Evolutionary conservation across 2,329 filamentous ascomycete species (phyloP), one percentile per base, ranked within the genome.

Genomic region (Coleophoma cylindrospora): DNA sequence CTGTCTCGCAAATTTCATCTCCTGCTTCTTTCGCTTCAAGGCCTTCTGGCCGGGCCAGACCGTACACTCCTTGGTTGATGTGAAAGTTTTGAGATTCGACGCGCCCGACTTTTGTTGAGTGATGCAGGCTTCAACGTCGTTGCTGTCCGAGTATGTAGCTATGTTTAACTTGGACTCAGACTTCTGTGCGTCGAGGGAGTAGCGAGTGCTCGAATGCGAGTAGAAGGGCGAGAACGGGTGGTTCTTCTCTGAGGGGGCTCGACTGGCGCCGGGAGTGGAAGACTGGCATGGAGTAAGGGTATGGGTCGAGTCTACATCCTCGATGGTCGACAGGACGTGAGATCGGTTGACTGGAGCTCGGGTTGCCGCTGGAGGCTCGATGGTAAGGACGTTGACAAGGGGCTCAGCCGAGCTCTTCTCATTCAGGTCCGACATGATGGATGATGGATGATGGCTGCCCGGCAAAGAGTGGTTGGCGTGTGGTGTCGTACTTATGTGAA

Each of bases 11-110:
- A 75, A 74, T 17, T 72, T 74, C 77, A 76, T 76, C 11, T 71
- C 74, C 66, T 77, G 78, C 53, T 78, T 77, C 69, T 81, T 80
- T 53, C 74, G 70, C 64, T 76, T 79, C 79, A 81, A 83, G 61
- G 82, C 74, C 21, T 75, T 72, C 61, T 80, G 74, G 50, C 76
- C 75, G 5, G 81, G 81, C 81, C 81, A 84, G 15, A 82, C 77
- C 41, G 75, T 70, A 58, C 74, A 76, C 53, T 83, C 77, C 52
- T 71, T 14, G 17, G 21, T 51, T 3, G 41, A 33, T 37, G 17
- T 46, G 9, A 34, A 19, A 12, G 22, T 27, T 4, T 22, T 46
- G 13, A 40, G 17, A 15, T 15, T 32, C 14, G 17, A 14, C 9
- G 19, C 38, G 10, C 12, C 21, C 14, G 50, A 53, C 21, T 50